Evolutionary conservation across 2,329 filamentous ascomycete genomes (phyloP), one percentile per base, ranked within the genome.

Genomic region (Nemania sp.): DNA sequence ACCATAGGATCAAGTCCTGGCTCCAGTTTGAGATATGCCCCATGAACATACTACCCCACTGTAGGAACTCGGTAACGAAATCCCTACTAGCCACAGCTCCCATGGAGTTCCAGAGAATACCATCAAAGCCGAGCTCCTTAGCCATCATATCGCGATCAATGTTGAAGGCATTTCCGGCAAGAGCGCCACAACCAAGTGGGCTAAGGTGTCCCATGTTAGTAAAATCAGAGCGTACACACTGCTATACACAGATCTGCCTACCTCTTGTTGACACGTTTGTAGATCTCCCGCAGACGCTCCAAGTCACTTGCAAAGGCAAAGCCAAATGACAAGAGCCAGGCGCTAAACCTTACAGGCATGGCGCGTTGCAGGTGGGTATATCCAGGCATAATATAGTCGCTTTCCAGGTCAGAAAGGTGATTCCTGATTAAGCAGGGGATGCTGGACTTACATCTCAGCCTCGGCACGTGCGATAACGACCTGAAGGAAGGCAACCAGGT

Each of bases 1-100:
- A 88, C 80, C 92, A 93, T 72, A 96, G 84, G 77, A 96, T 96
- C 62, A 96, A 79, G 73, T 97, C 92, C 77, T 96, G 91, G 3
- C 88, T 85, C 87, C 90, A 94, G 57, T 90, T 85, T 57, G 85
- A 90, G 67, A 96, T 82, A 79, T 95, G 91, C 63, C 86, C 82
- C 87, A 91, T 94, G 65, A 96, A 80, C 70, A 89, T 90, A 32
- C 85, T 83, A 5, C 86, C 87, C 89, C 91, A 96, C 74, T 91
- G 87, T 77, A 96, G 85, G 1, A 86, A 87, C 78, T 96, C 91
- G 59, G 90, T 83, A 13, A 94, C 86, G 70, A 96, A 96, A 74
- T 96, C 92, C 34, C 91, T 83, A 75, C 93, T 90, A 15, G 84
- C 87, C 9, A 92, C 88, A 43, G 86, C 88, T 45, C 85, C 83